Percentiles rank a stretch among this genome's conserved stretches.
Conservation (phyloP, 768 basidiomycete genomes). For the Leccinellum rugosiceps region DNA sequence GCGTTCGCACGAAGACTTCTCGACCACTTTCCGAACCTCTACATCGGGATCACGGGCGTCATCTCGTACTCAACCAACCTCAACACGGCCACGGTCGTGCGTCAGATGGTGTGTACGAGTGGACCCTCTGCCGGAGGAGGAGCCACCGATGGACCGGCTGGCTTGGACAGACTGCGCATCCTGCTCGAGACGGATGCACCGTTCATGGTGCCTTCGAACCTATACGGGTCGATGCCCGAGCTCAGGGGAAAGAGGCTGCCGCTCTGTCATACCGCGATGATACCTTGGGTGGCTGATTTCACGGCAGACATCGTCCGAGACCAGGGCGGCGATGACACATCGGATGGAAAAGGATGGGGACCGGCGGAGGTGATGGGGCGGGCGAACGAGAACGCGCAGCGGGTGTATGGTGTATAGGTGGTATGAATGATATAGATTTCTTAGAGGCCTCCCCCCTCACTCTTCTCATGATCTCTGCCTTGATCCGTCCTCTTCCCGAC, state of each 20-base stretch:
- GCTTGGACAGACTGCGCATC: constrained; percentile 39
- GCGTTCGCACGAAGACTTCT: constrained; percentile 69
- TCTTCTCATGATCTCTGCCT: background rate
- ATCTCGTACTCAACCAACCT: constrained; percentile 75
- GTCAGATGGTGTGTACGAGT: constrained; percentile 40
- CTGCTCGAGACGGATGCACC: constrained; percentile 86
- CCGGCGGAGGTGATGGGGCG: constrained; percentile 55
- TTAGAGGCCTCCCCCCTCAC: background rate
- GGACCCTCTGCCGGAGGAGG: background rate
- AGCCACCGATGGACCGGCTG: background rate
- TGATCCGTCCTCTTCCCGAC: too few species aligned
- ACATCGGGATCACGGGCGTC: constrained; percentile 85
- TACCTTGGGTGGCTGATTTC: constrained; percentile 83
- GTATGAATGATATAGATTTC: background rate
- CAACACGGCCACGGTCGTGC: constrained; percentile 68
- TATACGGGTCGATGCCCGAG: constrained; percentile 54
- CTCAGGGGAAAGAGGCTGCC: constrained; percentile 57
- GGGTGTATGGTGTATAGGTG: constrained; percentile 48
- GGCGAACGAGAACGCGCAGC: constrained; percentile 61
- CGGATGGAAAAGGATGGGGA: constrained; percentile 37
- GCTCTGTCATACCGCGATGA: constrained; percentile 74
- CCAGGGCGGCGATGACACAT: background rate
- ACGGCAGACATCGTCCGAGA: constrained; percentile 47
- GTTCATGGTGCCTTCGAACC: constrained; percentile 78
- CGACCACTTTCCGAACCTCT: constrained; percentile 75